Evolutionary conservation across 805 yeast species (phyloP).

Genomic region (Kluyveromyces nonfermentans): DNA sequence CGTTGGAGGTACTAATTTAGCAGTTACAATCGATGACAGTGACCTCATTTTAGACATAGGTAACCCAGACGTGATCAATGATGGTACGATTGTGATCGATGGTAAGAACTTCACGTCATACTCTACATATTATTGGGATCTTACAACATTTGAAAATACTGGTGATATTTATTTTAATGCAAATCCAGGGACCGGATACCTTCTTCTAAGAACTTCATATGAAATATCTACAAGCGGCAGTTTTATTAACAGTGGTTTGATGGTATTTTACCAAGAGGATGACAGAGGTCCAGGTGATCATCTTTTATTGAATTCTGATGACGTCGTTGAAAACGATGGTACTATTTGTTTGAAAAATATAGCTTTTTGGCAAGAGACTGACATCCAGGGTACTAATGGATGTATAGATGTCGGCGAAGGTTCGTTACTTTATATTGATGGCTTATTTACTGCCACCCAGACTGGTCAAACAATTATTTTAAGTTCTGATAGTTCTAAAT

Average conservation of each 20-base stretch:
- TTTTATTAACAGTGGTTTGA: constrained; percentile 7
- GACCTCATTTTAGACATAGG: too few relatives aligned
- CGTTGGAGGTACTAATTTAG: constrained; percentile 4
- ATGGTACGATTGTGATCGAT: constrained; percentile 10
- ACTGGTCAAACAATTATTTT: constrained; percentile 9
- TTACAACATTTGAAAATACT: constrained; percentile 5
- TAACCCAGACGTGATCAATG: constrained; percentile 7
- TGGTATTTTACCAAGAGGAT: constrained; percentile 5
- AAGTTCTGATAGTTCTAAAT: constrained; percentile 6
- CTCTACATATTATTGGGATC: constrained; percentile 5
- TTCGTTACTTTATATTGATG: constrained; percentile 4
- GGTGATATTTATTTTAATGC: constrained; percentile 10
- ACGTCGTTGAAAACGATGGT: constrained; percentile 8
- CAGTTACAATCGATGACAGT: constrained; percentile 3
- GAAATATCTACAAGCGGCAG: constrained; percentile 4
- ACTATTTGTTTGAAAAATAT: constrained; percentile 10
- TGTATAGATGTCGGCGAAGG: constrained; percentile 10
- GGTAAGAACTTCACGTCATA: constrained; percentile 5
- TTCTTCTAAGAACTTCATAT: constrained; percentile 2
- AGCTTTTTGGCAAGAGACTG: constrained; percentile 2
- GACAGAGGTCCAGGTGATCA: constrained; percentile 1
- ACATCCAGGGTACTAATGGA: constrained; percentile 7
- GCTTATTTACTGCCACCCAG: constrained; percentile 1
- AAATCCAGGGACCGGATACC: constrained; percentile 1
- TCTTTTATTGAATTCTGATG: constrained; percentile 1